These are phyloP conservation scores for Fusarium kyushuense DNA, from an alignment of 2,329 filamentous ascomycete species.

Conservation along the genomic window DNA sequence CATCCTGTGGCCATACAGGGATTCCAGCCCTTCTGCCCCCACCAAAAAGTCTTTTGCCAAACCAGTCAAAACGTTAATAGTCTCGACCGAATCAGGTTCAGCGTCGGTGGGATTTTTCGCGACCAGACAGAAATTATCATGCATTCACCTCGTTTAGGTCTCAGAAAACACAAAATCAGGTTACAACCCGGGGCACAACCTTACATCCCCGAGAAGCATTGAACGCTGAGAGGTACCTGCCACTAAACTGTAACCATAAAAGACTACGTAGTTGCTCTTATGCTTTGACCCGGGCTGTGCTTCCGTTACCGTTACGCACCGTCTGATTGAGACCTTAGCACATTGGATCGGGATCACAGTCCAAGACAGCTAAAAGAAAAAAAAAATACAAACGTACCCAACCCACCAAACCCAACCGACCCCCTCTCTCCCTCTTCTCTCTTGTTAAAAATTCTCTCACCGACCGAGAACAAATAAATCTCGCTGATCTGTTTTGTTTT, in stretches of 20 bases:
- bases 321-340: slow-evolving; percentile 41
- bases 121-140: slow-evolving; percentile 22
- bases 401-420: slow-evolving; percentile 28
- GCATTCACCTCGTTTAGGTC: slow-evolving; percentile 22
- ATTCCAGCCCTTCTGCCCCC: slow-evolving; percentile 33
- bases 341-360: slow-evolving; percentile 33
- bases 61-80: slow-evolving; percentile 11
- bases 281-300: neutral
- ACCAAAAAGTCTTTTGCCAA: slow-evolving; percentile 28
- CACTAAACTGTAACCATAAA: slow-evolving; percentile 12
- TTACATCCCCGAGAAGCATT: neutral
- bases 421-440: slow-evolving; percentile 2
- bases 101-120: slow-evolving; percentile 29
- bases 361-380: neutral
- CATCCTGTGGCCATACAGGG: slow-evolving; percentile 39
- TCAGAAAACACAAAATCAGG: slow-evolving; percentile 12
- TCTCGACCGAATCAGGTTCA: slow-evolving; percentile 27
- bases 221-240: neutral
- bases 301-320: slow-evolving; percentile 26
- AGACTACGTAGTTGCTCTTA: slow-evolving; percentile 1
- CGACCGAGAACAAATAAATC: slow-evolving; percentile 34
- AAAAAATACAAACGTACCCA: neutral
- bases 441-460: slow-evolving; percentile 42
- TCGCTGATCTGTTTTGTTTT: slow-evolving; percentile 9
- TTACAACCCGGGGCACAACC: slow-evolving; percentile 7